These are phyloP conservation scores for Jasminum sambac DNA, from an alignment of 257 asterid species.

Conservation along the genomic window DNA sequence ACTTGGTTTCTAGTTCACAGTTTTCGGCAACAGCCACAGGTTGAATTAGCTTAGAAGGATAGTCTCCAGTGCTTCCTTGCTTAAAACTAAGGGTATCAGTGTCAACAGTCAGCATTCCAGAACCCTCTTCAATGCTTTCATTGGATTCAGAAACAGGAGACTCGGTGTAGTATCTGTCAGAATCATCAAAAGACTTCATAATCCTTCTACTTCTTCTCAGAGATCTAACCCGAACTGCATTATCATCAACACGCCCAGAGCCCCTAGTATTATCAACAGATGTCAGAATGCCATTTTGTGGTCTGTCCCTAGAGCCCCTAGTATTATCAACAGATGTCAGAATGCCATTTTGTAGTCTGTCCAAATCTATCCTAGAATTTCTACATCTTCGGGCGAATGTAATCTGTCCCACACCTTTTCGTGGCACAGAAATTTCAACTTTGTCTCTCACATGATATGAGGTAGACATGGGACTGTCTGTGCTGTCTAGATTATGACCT, in stretches of 20 bases:
- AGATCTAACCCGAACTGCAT: conserved; percentile 44
- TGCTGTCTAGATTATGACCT: conserved; percentile 31
- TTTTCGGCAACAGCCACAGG: conserved; percentile 42
- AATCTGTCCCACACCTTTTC: conserved; percentile 38
- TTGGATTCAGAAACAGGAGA: conserved; percentile 57
- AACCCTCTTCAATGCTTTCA: conserved; percentile 58
- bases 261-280: conserved; percentile 33
- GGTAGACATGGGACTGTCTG: conserved; percentile 34
- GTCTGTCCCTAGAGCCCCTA: conserved; percentile 45
- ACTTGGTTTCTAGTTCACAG: conserved; percentile 46
- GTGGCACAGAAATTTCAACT: conserved; percentile 41
- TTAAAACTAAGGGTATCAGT: conserved; percentile 59
- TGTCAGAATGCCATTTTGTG: no score
- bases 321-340: conserved; percentile 32
- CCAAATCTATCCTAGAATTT: conserved; percentile 53
- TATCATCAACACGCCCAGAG: conserved; percentile 35
- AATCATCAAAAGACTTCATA: conserved; percentile 55
- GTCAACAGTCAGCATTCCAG: conserved; percentile 61
- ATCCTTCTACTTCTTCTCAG: conserved; percentile 64
- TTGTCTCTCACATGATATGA: conserved; percentile 51
- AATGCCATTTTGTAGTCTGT: conserved; percentile 33
- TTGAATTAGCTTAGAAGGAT: conserved; percentile 42
- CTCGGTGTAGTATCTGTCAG: conserved; percentile 47
- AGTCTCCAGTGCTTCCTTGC: conserved; percentile 60
- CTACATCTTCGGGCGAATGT: conserved; percentile 55